Evolutionary conservation across 2,329 filamentous ascomycete genomes (phyloP).

Genomic region (Plenodomus tracheiphilus): DNA sequence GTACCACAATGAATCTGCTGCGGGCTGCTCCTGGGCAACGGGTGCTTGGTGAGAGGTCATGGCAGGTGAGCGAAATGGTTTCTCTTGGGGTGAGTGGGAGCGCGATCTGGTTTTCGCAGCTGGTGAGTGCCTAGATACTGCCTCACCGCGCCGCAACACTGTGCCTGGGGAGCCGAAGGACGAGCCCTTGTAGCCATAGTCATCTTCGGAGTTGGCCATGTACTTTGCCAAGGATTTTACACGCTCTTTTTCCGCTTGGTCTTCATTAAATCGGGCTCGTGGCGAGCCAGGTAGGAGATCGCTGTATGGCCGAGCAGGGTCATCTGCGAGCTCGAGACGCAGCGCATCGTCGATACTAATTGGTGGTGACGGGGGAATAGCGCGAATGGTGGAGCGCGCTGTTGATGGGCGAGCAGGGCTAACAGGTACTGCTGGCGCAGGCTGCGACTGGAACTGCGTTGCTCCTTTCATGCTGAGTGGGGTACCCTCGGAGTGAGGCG

Average conservation of each 20-base stretch:
- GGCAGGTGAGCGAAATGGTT: background rate
- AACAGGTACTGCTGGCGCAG: conserved; percentile 6
- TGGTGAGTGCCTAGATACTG: background rate
- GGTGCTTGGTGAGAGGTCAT: no score
- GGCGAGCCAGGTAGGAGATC: background rate
- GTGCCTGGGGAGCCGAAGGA: background rate
- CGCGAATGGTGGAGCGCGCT: conserved; percentile 31
- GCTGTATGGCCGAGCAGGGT: conserved; percentile 2
- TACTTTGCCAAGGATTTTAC: background rate
- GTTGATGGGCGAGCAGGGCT: conserved; percentile 23
- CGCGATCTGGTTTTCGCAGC: background rate
- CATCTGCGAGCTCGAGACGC: conserved; percentile 1
- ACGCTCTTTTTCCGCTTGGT: background rate
- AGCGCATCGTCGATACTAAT: conserved; percentile 13
- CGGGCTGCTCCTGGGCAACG: background rate
- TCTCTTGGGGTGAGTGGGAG: background rate
- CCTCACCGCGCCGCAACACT: background rate
- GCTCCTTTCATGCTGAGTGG: background rate
- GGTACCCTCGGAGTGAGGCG: background rate
- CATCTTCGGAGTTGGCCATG: background rate
- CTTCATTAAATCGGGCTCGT: background rate
- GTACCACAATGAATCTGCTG: background rate
- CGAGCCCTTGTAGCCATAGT: background rate
- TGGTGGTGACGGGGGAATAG: conserved; percentile 32
- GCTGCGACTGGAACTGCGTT: conserved; percentile 20